Evolutionary conservation across 371 early-diverging fungal genomes (phyloP).

Genomic region (Coemansia sp.): DNA sequence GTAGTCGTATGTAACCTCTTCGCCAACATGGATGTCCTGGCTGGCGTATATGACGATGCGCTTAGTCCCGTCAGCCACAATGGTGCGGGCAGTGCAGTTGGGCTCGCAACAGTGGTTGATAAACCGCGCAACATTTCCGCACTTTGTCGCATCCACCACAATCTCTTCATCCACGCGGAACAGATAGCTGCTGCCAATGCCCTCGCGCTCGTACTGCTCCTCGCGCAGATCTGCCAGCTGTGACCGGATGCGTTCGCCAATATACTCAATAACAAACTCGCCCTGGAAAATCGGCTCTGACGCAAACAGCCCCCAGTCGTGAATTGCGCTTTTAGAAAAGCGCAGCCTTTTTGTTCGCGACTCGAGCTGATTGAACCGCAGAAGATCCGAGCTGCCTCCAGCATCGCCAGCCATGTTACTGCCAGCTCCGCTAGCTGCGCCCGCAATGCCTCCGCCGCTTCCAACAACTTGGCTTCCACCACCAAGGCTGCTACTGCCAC

Average conservation of each 20-base stretch:
- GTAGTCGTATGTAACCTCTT: constrained; percentile 99
- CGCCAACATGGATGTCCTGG: constrained; percentile 83
- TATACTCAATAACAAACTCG: constrained; percentile 97
- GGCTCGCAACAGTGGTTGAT: constrained; percentile 99
- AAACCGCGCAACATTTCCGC: constrained; percentile 95
- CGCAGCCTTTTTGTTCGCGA: constrained; percentile 81
- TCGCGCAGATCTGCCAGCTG: constrained; percentile 95
- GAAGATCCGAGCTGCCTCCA: constrained; percentile 60
- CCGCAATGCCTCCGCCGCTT: not conserved
- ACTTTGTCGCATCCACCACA: constrained; percentile 97
- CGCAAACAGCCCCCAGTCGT: constrained; percentile 96
- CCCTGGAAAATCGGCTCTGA: constrained; percentile 82
- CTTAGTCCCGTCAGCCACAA: constrained; percentile 73
- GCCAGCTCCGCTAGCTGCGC: not conserved
- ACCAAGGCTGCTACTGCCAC: constrained; percentile 2
- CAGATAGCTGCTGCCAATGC: constrained; percentile 92
- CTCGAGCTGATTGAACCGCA: constrained; percentile 87
- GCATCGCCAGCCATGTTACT: constrained; percentile 15
- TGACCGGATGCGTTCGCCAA: constrained; percentile 96
- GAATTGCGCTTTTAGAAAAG: constrained; percentile 89
- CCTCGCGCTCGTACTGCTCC: constrained; percentile 81
- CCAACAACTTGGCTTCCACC: not conserved
- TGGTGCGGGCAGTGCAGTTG: constrained; percentile 94
- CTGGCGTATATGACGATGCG: constrained; percentile 93
- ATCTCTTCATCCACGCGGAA: constrained; percentile 95